Base-by-base conservation (phyloP, 2,329 filamentous ascomycete species). In the Fusarium staphyleae region DNA sequence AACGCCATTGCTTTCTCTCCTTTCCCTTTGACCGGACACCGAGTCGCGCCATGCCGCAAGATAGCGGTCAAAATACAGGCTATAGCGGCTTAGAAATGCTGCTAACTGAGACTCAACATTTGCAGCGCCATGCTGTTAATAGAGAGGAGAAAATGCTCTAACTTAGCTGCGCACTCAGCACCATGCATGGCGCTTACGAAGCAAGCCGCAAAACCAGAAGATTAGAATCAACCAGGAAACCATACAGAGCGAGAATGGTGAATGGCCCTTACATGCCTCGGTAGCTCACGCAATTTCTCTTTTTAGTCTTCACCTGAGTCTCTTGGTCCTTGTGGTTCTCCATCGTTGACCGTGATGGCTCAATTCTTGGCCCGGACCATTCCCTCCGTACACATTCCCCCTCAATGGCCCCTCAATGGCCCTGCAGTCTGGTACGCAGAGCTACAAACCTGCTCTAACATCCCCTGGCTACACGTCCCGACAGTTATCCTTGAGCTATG, bases 371-470 rank as follows among this genome's bases (percentile, higher is more conserved):
- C 22, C 42, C 62, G 62, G 62, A 60, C 37, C 30, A 15, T 51
- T 40, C 24, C 14, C 44, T 65, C 61, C 63, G 57, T 28, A n/a
- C 39, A 13, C 48, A 54, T 62, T 52, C 57, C 44, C n/a, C n/a
- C n/a, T n/a, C n/a, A n/a, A n/a, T n/a, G n/a, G n/a, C n/a, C n/a
- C 52, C 36, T 26, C 29, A 9, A 8, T 8, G 22, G 22, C 22
- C 22, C 22, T 24, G 22, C 22, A 24, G 22, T 3, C 9, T 15
- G 48, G 62, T 61, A 63, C 62, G 19, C 32, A 49, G 36, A 52
- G 40, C 37, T 53, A 61, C 52, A 53, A 58, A n/a, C 10, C 16
- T 53, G 50, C 48, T 45, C 56, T 61, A 61, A 65, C 62, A 65
- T 32, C 46, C 48, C 45, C 42, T 44, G 47, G 19, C 42, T 32